Evolutionary conservation across 345 rosid genomes (phyloP), one percentile per base, ranked within the genome.

Genomic region (Hirschfeldia incana): DNA sequence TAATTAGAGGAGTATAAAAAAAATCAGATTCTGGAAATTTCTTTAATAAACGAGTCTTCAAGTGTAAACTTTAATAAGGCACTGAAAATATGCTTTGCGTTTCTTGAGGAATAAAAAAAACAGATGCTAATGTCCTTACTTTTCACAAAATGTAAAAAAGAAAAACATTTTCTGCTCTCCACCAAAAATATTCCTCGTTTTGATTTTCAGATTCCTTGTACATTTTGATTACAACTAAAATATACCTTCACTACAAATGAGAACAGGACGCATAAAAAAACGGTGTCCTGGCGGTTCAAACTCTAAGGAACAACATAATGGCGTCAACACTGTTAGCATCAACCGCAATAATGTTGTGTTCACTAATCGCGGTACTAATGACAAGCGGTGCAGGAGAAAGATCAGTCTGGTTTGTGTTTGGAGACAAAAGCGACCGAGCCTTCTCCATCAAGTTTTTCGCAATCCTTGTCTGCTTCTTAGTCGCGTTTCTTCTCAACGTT

Each of bases 251-350:
- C 12, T 36, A 53, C 12, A 51, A 69, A 51, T 67, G 58, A 1
- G 16, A 16, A 62, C 78, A 93, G 95, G 97, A 92, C 21, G 64
- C 74, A 34, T 80, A 92, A 2, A 94, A 87, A 76, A 91, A 85
- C 64, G 98, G 97, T 16, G 91, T 94, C 76, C 85, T 94, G 10
- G 91, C 97, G 15, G 98, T 94, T 63, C 98, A 94, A 76, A 91
- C 98, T 8, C 81, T 92, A 49, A 76, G 97, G 33, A 94, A 92
- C 86, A 94, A 94, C 88, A 92, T 92, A 79, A 94, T 94, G 98
- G 97, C 98, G 12, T 94, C 98, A 27, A 94, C 97, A 26, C 82
- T 94, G 4, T 80, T 94, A 67, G 98, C 97, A 27, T 90, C 97
- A 9, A 90, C 94, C 1, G 97, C 97, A 1, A 90, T 92, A 76